Percentiles rank a stretch among this genome's conserved stretches.
Evolutionary conservation across 148 eudicot genomes (phyloP).

Genomic region (Rhododendron henanense): DNA sequence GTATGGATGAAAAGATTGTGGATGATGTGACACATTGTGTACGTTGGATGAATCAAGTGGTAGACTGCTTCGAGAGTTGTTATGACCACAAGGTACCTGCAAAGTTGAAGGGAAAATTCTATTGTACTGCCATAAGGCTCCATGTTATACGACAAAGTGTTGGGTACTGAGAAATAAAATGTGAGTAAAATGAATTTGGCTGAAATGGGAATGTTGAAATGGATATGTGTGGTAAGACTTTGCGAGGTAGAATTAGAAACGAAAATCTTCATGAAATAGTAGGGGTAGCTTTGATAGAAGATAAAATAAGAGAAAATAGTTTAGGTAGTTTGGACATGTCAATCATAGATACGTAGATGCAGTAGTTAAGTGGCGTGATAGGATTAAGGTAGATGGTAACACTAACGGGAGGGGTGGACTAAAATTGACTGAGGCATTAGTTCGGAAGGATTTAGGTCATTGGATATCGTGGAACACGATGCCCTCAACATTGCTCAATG

Average conservation of each 20-base stretch:
- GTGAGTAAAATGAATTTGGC: not conserved
- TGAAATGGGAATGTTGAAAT: not conserved
- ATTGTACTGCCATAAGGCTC: not conserved
- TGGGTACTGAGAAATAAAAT: not conserved
- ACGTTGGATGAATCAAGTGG: not conserved
- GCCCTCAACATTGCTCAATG: not conserved
- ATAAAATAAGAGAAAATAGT: no score
- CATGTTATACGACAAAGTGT: not conserved
- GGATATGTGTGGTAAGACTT: not conserved
- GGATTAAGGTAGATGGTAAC: not conserved
- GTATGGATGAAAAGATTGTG: not conserved
- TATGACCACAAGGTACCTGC: not conserved
- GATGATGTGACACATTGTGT: not conserved
- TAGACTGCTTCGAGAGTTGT: not conserved
- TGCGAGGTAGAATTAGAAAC: not conserved
- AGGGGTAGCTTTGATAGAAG: not conserved
- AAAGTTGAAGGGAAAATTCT: not conserved
- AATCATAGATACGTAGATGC: not conserved
- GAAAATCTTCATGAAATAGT: not conserved
- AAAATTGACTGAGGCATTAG: not conserved
- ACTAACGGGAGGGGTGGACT: not conserved
- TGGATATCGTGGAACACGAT: not conserved
- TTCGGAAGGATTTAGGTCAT: no score
- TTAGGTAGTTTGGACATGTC: not conserved
- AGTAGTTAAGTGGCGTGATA: not conserved